Evolutionary conservation across 208 protist species (phyloP).

Genomic region (Kentomonas sorsogonicus): DNA sequence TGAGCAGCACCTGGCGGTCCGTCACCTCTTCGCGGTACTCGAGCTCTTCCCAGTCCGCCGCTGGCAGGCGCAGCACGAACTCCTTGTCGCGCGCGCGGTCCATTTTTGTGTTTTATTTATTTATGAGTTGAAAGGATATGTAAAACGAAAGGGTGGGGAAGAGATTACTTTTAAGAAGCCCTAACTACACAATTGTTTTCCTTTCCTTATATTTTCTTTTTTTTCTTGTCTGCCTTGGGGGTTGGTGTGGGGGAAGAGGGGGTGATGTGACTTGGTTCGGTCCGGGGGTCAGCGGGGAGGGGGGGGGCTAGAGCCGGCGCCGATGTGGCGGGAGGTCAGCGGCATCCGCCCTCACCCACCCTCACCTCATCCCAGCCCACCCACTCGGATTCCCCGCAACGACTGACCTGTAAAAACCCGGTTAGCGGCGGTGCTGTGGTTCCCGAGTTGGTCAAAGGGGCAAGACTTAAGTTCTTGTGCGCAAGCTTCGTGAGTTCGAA

Average conservation of each 20-base stretch:
- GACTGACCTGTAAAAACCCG: no score
- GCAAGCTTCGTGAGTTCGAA: slow-evolving; percentile 63
- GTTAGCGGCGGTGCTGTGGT: slow-evolving; percentile 43
- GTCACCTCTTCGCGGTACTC: slow-evolving; percentile 36
- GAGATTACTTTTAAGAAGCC: background rate
- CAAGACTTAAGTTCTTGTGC: slow-evolving; percentile 68
- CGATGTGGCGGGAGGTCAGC: no score
- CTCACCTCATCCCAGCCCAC: no score
- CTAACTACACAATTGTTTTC: background rate
- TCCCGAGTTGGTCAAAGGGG: slow-evolving; percentile 76
- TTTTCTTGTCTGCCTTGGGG: no score
- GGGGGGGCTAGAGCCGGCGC: no score
- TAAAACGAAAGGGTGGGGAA: background rate
- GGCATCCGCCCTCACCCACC: no score
- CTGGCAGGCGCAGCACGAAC: slow-evolving; percentile 49
- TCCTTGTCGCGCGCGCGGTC: slow-evolving; percentile 46
- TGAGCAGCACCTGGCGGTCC: slow-evolving; percentile 55
- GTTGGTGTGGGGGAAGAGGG: no score
- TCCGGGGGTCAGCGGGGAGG: no score
- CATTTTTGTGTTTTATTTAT: slow-evolving; percentile 17
- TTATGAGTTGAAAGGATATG: background rate
- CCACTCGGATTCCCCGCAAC: no score
- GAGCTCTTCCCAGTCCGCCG: slow-evolving; percentile 28
- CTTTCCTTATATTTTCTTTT: background rate
- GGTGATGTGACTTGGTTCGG: no score